phyloP scores from a whole-genome alignment of 805 yeast genomes.

The Phaffomyces opuntiae region DNA sequence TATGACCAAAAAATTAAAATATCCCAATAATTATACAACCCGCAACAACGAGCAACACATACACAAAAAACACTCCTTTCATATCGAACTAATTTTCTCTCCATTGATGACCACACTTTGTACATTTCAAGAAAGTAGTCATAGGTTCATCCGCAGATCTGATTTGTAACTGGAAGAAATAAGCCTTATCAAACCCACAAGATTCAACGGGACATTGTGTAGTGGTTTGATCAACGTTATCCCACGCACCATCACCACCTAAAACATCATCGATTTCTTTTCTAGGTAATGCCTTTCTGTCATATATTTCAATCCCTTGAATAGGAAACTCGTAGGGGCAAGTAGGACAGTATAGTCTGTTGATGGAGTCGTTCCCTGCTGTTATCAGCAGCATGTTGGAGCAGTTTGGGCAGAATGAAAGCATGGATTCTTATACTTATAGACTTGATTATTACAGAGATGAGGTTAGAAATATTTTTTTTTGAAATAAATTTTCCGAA shows the following conservation, averaged over 20 bases:
- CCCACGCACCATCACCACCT: conserved; percentile 98
- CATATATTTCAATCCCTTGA: conserved; percentile 74
- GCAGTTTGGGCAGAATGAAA: conserved; percentile 93
- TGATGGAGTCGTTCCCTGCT: conserved; percentile 49
- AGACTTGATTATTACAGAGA: background rate
- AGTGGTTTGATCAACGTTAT: conserved; percentile 91
- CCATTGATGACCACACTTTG: conserved; percentile 92
- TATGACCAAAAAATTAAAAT: too few relatives aligned
- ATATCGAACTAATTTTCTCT: conserved; percentile 66
- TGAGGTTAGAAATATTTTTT: background rate
- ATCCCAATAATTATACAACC: too few relatives aligned
- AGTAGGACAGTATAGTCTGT: conserved; percentile 80
- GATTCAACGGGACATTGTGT: conserved; percentile 86
- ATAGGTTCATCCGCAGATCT: conserved; percentile 99
- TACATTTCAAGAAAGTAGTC: conserved; percentile 97
- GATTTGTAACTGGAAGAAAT: conserved; percentile 93
- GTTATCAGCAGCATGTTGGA: conserved; percentile 80
- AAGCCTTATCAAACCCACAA: conserved; percentile 88
- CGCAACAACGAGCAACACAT: too few relatives aligned
- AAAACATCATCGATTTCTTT: conserved; percentile 94
- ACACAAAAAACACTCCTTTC: too few relatives aligned
- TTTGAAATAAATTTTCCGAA: background rate
- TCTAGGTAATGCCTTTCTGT: conserved; percentile 73
- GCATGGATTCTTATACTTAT: conserved; percentile 38
- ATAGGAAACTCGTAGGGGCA: conserved; percentile 95